Evolutionary conservation across 1,284 basidiomycete genomes (phyloP).

Genomic region (Porogramme epimiltina): DNA sequence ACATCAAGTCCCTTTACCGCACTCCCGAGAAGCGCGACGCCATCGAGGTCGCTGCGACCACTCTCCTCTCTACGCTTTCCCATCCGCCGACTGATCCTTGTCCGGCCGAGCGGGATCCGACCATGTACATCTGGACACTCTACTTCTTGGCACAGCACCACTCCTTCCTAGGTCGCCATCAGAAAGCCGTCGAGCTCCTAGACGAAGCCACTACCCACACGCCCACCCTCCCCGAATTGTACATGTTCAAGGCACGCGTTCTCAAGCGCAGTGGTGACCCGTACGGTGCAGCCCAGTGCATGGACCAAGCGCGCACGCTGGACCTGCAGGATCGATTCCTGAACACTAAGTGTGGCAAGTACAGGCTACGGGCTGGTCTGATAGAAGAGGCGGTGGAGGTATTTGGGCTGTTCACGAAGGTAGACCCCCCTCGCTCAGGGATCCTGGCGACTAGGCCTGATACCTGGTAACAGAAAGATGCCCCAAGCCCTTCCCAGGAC

Average conservation of each 20-base stretch:
- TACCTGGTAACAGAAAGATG: slow-evolving; percentile 69
- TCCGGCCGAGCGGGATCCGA: slow-evolving; percentile 62
- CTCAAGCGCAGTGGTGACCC: slow-evolving; percentile 89
- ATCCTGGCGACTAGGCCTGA: too few species aligned
- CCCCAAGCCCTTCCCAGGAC: slow-evolving; percentile 75
- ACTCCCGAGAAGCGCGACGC: slow-evolving; percentile 64
- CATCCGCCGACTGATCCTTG: slow-evolving; percentile 30
- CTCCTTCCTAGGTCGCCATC: slow-evolving; percentile 60
- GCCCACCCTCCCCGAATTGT: slow-evolving; percentile 91
- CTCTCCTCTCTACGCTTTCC: slow-evolving; percentile 42
- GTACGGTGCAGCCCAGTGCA: slow-evolving; percentile 70
- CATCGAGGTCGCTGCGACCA: slow-evolving; percentile 76
- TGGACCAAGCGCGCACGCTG: slow-evolving; percentile 84
- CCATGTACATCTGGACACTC: slow-evolving; percentile 91
- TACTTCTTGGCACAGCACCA: slow-evolving; percentile 96
- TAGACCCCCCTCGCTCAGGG: slow-evolving; percentile 31
- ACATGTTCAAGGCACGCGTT: slow-evolving; percentile 82
- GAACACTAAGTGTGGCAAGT: slow-evolving; percentile 95
- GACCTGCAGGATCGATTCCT: slow-evolving; percentile 97
- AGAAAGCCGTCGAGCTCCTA: slow-evolving; percentile 69
- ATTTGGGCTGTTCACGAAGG: slow-evolving; percentile 89
- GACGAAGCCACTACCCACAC: slow-evolving; percentile 79
- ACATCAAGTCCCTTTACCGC: slow-evolving; percentile 85
- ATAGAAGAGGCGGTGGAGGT: slow-evolving; percentile 74
- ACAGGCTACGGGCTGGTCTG: slow-evolving; percentile 82